phyloP scores from a whole-genome alignment of 1,284 basidiomycete species.

The Omphalotus olearius region DNA sequence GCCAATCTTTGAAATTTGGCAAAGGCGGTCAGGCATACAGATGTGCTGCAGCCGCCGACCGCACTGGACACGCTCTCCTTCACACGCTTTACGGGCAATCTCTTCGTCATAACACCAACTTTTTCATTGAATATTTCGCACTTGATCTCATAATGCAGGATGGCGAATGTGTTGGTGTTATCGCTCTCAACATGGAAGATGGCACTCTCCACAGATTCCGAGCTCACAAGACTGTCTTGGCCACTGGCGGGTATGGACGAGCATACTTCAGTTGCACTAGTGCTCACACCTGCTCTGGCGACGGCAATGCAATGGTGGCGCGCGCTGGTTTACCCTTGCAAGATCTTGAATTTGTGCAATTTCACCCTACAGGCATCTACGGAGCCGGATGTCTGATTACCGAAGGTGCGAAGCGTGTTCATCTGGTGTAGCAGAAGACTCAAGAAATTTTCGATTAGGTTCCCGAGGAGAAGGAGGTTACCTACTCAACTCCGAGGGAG shows the following conservation, averaged over 20 bases:
- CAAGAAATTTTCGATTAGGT: conserved; percentile 42
- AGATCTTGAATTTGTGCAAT: conserved; percentile 98
- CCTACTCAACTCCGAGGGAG: conserved; percentile 97
- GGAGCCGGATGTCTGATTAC: conserved; percentile 99
- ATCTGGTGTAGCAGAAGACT: not conserved
- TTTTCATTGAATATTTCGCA: conserved; percentile 99
- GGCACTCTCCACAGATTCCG: conserved; percentile 99
- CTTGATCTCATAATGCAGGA: conserved; percentile 98
- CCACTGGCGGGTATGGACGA: conserved; percentile 98
- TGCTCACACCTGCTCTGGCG: conserved; percentile 98
- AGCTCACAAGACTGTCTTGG: conserved; percentile 96
- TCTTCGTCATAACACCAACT: conserved; percentile 98
- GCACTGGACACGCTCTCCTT: conserved; percentile 97
- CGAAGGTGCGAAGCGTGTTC: conserved; percentile 58
- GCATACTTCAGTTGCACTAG: conserved; percentile 99
- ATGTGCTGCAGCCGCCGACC: conserved; percentile 97
- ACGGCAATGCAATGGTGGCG: conserved; percentile 98
- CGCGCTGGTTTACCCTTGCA: conserved; percentile 96
- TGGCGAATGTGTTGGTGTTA: conserved; percentile 98
- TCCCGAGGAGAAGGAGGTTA: conserved; percentile 99
- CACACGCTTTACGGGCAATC: conserved; percentile 99
- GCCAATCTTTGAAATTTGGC: conserved; percentile 95
- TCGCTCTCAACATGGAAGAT: conserved; percentile 99
- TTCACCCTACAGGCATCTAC: conserved; percentile 99
- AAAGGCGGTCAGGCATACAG: conserved; percentile 99